Percentiles rank a stretch among this genome's conserved stretches.
These are phyloP conservation scores for Solanum megistacrolobum DNA, from an alignment of 257 asterid species.

Conservation along the genomic window DNA sequence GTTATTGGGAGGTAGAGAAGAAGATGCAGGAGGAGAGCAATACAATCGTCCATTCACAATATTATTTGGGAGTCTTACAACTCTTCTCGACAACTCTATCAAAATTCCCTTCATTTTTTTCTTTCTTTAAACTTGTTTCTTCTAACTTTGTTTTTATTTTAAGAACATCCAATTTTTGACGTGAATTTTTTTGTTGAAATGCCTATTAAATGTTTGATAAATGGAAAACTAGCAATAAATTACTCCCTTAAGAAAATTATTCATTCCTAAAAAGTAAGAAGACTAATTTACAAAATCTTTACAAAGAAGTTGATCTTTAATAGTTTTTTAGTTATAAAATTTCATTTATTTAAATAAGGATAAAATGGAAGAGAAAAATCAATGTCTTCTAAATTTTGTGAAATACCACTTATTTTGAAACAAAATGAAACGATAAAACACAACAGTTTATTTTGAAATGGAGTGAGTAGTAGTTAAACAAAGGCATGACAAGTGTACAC, in stretches of 20 bases:
- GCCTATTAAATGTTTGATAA: neutral
- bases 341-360: neutral
- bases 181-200: neutral
- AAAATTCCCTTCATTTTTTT: neutral
- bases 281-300: neutral
- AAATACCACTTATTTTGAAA: neutral
- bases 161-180: neutral
- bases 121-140: neutral
- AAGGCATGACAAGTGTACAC: neutral
- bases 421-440: neutral
- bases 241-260: no score
- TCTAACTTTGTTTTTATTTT: no score
- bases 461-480: neutral
- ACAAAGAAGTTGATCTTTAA: neutral
- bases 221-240: no score
- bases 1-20: constrained; percentile 18
- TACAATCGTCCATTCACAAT: constrained; percentile 1
- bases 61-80: neutral
- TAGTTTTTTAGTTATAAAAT: neutral
- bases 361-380: neutral
- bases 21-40: neutral
- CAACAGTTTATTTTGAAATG: neutral
- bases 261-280: neutral
- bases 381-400: neutral
- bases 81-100: neutral